Percentiles rank a stretch among this genome's conserved stretches.
phyloP scores from a whole-genome alignment of 2,329 filamentous ascomycete species.

The Sphaerulina vaccinii region DNA sequence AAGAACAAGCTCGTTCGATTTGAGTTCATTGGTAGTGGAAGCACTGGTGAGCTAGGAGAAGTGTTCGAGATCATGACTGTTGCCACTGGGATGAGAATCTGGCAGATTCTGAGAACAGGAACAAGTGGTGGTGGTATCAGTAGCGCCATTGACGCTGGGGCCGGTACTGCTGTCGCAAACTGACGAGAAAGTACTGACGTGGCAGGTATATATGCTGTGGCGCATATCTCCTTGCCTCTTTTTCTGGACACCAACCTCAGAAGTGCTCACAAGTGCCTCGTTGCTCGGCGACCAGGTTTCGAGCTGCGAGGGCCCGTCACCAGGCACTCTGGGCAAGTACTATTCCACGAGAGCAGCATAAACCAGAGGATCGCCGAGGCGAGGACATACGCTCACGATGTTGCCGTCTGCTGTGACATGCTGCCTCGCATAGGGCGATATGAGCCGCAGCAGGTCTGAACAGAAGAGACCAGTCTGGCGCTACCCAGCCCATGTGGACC shows the following conservation, averaged over 20 bases:
- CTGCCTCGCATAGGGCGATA: slow-evolving; percentile 5
- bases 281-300: neutral
- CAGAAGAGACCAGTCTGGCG: neutral
- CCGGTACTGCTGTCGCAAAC: neutral
- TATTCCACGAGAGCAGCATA: neutral
- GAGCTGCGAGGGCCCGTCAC: neutral
- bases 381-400: slow-evolving; percentile 1
- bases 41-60: slow-evolving; percentile 18
- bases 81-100: slow-evolving; percentile 18
- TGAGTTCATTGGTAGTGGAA: slow-evolving; percentile 19
- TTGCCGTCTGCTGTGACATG: slow-evolving; percentile 2
- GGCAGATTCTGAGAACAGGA: slow-evolving; percentile 17
- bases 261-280: neutral
- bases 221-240: neutral
- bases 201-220: neutral
- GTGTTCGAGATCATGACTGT: slow-evolving; percentile 22
- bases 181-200: neutral
- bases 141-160: slow-evolving; percentile 1
- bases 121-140: slow-evolving; percentile 6
- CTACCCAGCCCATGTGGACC: neutral
- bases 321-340: neutral
- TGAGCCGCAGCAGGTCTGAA: neutral
- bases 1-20: slow-evolving; percentile 23
- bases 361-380: neutral
- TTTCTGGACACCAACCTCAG: neutral